A percentile compares a stretch with the other conserved stretches of the same genome.
These are phyloP conservation scores for Exophiala lecanii-corni DNA, from an alignment of 2,329 filamentous ascomycete species.

Conservation along the genomic window DNA sequence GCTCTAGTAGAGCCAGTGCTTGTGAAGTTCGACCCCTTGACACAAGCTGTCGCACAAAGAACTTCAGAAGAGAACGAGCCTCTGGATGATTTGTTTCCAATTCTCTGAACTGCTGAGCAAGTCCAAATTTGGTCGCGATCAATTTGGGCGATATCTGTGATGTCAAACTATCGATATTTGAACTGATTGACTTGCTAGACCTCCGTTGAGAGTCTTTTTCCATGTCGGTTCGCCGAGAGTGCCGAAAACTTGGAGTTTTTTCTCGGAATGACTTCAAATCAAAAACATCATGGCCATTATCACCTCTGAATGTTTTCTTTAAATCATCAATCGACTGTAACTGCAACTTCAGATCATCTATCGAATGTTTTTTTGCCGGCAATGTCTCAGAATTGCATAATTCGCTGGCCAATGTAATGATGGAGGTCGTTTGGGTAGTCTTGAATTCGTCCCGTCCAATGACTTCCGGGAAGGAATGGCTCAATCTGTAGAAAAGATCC, in stretches of 20 bases:
- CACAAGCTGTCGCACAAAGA: constrained; percentile 5
- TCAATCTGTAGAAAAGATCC: constrained; percentile 11
- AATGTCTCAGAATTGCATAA: neutral
- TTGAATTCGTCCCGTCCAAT: neutral
- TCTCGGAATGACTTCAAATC: neutral
- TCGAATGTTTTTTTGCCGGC: neutral
- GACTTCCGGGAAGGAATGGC: neutral
- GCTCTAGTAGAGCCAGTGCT: constrained; percentile 14
- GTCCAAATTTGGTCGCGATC: neutral
- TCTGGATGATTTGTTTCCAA: constrained; percentile 2
- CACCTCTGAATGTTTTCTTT: constrained; percentile 11
- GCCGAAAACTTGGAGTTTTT: neutral
- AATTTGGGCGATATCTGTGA: neutral
- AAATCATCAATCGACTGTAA: constrained; percentile 14
- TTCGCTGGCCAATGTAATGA: neutral
- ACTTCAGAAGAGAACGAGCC: constrained; percentile 16
- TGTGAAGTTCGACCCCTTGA: constrained; percentile 5
- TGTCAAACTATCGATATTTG: neutral
- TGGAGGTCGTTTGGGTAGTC: neutral
- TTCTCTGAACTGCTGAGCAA: constrained; percentile 9
- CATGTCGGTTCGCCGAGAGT: neutral
- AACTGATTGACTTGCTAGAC: neutral
- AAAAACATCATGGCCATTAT: neutral
- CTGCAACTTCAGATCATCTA: constrained; percentile 12
- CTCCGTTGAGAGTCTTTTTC: too few relatives aligned